Conservation (phyloP, 129 eudicot genomes). For the Daucus carota region DNA sequence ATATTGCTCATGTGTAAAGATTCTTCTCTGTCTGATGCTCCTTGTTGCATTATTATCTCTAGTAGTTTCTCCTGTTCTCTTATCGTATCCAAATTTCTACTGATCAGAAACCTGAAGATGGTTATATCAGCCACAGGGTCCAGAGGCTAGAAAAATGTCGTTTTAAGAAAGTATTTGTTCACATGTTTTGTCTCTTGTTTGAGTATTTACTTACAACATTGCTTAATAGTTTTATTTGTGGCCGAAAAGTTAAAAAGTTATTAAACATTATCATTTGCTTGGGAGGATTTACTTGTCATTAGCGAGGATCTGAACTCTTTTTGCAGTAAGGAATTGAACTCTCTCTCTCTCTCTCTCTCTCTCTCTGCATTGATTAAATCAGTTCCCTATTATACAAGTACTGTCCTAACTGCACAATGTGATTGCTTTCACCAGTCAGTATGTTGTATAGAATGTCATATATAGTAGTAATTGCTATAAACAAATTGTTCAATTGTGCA, state of each 20-base stretch:
- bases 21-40: neutral
- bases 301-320: neutral
- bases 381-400: neutral
- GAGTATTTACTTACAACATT: neutral
- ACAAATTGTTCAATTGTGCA: slow-evolving; percentile 27
- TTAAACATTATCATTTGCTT: too few relatives aligned
- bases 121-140: slow-evolving; percentile 89
- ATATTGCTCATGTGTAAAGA: neutral
- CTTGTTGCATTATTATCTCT: neutral
- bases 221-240: neutral
- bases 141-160: slow-evolving; percentile 95
- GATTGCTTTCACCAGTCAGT: neutral
- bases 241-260: neutral
- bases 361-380: neutral
- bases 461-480: neutral
- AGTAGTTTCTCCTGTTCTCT: neutral
- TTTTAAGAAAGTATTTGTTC: slow-evolving; percentile 63
- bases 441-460: neutral
- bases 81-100: neutral
- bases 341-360: neutral
- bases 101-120: slow-evolving; percentile 91
- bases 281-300: neutral
- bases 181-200: neutral
- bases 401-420: neutral
- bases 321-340: neutral